A percentile compares a stretch with the other conserved stretches of the same genome.
Conservation (phyloP, 371 early-diverging fungal species). For the Mortierella sp. region DNA sequence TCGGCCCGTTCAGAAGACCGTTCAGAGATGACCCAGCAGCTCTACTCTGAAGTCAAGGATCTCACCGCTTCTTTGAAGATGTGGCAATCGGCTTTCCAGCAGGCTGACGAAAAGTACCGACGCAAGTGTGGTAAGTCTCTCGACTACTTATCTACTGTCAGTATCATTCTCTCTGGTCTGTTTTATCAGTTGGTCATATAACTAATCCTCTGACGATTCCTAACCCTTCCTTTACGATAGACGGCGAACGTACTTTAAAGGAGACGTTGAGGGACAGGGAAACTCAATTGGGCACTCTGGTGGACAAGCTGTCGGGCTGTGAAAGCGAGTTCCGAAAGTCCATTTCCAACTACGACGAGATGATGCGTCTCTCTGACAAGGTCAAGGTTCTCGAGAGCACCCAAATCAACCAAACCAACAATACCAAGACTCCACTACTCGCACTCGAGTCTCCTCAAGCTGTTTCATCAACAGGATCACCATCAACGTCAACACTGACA, state of each 20-base stretch:
- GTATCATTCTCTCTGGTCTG: neutral
- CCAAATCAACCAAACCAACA: neutral
- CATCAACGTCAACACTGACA: neutral
- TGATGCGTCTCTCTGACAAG: constrained; percentile 7
- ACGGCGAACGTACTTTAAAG: constrained; percentile 28
- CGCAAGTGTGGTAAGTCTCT: constrained; percentile 27
- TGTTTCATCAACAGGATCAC: neutral
- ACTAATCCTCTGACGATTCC: neutral
- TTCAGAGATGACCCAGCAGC: constrained; percentile 20
- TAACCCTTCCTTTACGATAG: neutral
- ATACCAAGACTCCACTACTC: neutral
- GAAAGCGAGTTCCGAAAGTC: constrained; percentile 27
- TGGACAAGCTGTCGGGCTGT: constrained; percentile 24
- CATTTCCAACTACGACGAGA: constrained; percentile 19
- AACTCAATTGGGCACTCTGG: constrained; percentile 22
- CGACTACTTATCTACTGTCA: neutral
- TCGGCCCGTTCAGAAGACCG: neutral
- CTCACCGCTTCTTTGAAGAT: constrained; percentile 20
- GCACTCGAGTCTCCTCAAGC: neutral
- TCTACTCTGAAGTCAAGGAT: constrained; percentile 26
- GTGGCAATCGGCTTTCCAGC: constrained; percentile 27
- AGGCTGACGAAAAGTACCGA: constrained; percentile 27
- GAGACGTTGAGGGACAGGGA: constrained; percentile 30
- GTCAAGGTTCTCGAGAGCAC: neutral
- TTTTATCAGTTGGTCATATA: too few relatives aligned